These are phyloP conservation scores for Penicillium robsamsonii DNA, from an alignment of 495 filamentous ascomycete genomes.

Conservation along the genomic window DNA sequence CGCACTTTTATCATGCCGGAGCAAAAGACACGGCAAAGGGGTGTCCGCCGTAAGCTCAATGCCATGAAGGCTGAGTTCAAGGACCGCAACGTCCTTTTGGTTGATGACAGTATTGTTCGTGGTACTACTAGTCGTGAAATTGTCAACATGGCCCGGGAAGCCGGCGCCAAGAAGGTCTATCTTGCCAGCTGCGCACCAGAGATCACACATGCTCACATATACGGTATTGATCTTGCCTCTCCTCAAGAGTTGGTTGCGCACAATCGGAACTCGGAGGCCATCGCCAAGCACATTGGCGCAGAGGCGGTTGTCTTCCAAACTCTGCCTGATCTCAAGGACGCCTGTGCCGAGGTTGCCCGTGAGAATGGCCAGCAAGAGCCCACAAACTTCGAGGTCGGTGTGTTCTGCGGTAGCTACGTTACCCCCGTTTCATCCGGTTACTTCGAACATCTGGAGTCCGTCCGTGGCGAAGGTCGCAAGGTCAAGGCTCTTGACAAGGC, in stretches of 20 bases:
- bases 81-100: conserved; percentile 77
- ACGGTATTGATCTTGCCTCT: conserved; percentile 89
- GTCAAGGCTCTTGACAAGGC: conserved; percentile 68
- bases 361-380: conserved; percentile 52
- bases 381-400: conserved; percentile 85
- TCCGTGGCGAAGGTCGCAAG: conserved; percentile 72
- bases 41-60: conserved; percentile 60
- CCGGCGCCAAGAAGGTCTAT: conserved; percentile 85
- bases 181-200: conserved; percentile 87
- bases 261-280: conserved; percentile 62
- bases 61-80: conserved; percentile 86
- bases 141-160: conserved; percentile 88
- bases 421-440: conserved; percentile 82
- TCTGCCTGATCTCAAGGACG: conserved; percentile 75
- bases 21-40: conserved; percentile 76
- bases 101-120: conserved; percentile 92
- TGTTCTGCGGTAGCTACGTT: conserved; percentile 89
- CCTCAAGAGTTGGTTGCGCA: conserved; percentile 82
- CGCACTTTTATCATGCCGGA: conserved; percentile 95
- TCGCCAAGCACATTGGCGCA: conserved; percentile 83
- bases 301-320: conserved; percentile 89
- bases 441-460: conserved; percentile 77
- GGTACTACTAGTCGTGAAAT: conserved; percentile 92
- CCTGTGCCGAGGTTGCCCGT: conserved; percentile 67
- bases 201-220: conserved; percentile 75